Conservation (phyloP, 1,139 yeast genomes). For the Suhomyces yuchorum region DNA sequence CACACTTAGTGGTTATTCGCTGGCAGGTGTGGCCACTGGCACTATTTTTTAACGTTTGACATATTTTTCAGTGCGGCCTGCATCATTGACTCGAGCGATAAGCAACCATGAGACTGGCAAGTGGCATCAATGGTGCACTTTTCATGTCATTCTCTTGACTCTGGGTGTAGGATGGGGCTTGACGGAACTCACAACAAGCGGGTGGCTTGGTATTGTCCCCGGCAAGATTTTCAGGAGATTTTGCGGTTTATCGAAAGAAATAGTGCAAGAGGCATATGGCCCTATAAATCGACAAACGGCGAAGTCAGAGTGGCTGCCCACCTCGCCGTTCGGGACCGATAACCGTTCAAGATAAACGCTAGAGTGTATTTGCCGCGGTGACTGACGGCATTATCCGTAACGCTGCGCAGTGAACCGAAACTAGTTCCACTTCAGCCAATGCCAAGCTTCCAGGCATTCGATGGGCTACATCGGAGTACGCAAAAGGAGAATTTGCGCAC, state of each 20-base stretch:
- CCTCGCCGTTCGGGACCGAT: neutral
- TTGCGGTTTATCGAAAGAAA: too few species aligned
- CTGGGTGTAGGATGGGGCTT: too few species aligned
- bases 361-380: neutral
- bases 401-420: neutral
- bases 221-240: too few species aligned
- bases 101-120: neutral
- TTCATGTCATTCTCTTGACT: too few species aligned
- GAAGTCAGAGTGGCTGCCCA: neutral
- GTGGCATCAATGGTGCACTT: neutral
- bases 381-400: neutral
- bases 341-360: neutral
- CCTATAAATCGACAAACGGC: neutral
- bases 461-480: neutral
- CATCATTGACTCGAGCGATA: neutral
- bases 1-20: neutral
- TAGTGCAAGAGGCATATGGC: too few species aligned
- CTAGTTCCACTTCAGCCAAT: neutral
- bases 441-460: neutral
- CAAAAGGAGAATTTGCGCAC: neutral
- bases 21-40: neutral
- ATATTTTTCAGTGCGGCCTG: neutral
- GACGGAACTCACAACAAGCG: too few species aligned
- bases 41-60: conserved; percentile 2
- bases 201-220: too few species aligned